Evolutionary conservation across 2,329 filamentous ascomycete species (phyloP), one percentile per base, ranked within the genome.

Genomic region (Trichoderma oligosporum): DNA sequence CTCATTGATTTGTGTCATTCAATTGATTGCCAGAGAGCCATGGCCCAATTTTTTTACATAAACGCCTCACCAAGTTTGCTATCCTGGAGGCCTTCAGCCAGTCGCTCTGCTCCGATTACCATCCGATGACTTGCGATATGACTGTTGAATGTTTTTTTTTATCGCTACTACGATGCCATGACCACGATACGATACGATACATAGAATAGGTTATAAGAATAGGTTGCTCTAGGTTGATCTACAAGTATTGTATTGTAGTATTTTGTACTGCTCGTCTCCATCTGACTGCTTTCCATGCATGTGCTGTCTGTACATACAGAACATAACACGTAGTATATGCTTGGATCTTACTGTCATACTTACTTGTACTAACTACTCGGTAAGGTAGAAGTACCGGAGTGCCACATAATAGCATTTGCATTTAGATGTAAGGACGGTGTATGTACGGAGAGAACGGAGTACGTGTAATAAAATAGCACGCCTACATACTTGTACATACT

Each of bases 1-100:
- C 53, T 56, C 53, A 56, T 56, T 56, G 53, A 56, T 41, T 56
- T 35, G 36, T 56, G 53, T 56, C 53, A 56, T 56, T 56, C 22
- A 27, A 55, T 46, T 46, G 51, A 54, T 54, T 54, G 51, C 41
- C 52, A 35, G 27, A 31, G n/a, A n/a, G n/a, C n/a, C n/a, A n/a
- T n/a, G 27, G 27, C 36, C 36, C 25, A 31, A 55, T 36, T 24
- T 18, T 38, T 35, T 45, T 46, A 45, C 52, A 46, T 55, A 55
- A 55, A 55, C 52, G 24, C 52, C 52, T 55, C 52, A 55, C 52
- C 48, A 33, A 52, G 48, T 39, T 39, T 20, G 18, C 22, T 35
- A 35, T 54, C 39, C 38, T 44, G 49, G 45, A 18, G 45, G 27
- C 22, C 42, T 11, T 25, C n/a, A 44, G 35, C 52, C 53, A 56